A percentile compares a stretch with the other conserved stretches of the same genome.
These are phyloP conservation scores for Arthrobotrys musiformis DNA, from an alignment of 2,329 filamentous ascomycete genomes.

Conservation along the genomic window DNA sequence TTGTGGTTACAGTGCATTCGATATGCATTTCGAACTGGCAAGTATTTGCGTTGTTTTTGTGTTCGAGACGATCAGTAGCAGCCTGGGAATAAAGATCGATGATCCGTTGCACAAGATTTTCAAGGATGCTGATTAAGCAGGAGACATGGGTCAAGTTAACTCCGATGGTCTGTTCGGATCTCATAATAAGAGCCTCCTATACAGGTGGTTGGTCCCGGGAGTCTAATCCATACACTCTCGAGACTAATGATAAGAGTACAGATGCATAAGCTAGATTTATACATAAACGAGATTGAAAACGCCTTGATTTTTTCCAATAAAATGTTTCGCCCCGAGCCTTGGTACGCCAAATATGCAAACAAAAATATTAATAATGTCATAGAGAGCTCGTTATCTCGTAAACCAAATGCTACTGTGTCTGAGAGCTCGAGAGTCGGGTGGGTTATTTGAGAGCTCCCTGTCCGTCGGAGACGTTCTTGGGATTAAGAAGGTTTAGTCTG, in stretches of 20 bases:
- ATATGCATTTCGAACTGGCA: too few relatives aligned
- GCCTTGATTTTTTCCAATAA: not conserved
- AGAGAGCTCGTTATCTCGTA: too few relatives aligned
- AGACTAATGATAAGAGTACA: not conserved
- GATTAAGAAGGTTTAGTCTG: too few relatives aligned
- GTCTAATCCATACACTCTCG: too few relatives aligned
- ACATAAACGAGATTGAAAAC: not conserved
- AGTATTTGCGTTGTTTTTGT: conserved; percentile 21
- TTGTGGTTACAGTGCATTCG: too few relatives aligned
- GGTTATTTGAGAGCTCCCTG: too few relatives aligned
- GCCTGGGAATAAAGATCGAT: not conserved
- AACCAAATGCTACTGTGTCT: too few relatives aligned
- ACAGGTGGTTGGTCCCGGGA: not conserved
- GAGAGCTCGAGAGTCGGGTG: too few relatives aligned
- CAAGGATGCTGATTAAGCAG: not conserved
- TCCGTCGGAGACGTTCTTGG: too few relatives aligned
- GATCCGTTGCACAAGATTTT: conserved; percentile 5
- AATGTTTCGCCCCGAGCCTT: not conserved
- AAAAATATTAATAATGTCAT: too few relatives aligned
- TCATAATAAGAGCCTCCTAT: not conserved
- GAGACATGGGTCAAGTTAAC: not conserved
- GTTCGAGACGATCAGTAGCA: not conserved
- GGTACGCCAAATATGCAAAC: not conserved
- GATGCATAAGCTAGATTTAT: not conserved
- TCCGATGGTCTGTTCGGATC: not conserved